These are phyloP conservation scores for Trichothecium roseum DNA, from an alignment of 2,329 filamentous ascomycete species.

Conservation along the genomic window DNA sequence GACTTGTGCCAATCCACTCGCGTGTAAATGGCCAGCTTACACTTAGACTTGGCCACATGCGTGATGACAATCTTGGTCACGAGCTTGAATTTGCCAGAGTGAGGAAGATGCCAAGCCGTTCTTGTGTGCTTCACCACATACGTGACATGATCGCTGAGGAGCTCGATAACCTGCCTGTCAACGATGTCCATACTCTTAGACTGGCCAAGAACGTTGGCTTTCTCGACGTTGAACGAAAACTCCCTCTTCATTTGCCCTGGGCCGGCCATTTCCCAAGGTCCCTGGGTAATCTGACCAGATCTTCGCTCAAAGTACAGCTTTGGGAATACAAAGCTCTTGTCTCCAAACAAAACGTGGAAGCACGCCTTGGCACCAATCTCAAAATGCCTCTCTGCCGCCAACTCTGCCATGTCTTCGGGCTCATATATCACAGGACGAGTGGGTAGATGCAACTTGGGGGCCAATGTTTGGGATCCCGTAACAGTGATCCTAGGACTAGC, in stretches of 20 bases:
- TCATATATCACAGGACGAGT: slow-evolving; percentile 72
- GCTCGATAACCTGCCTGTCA: slow-evolving; percentile 80
- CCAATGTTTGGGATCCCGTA: slow-evolving; percentile 18
- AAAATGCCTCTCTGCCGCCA: slow-evolving; percentile 71
- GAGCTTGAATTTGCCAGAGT: slow-evolving; percentile 67
- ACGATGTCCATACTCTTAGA: slow-evolving; percentile 52
- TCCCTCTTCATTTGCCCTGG: slow-evolving; percentile 59
- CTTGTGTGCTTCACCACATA: slow-evolving; percentile 55
- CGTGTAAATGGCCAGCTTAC: slow-evolving; percentile 80
- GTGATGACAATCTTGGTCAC: slow-evolving; percentile 91
- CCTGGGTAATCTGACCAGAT: slow-evolving; percentile 72
- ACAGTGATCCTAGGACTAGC: no score
- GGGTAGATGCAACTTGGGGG: slow-evolving; percentile 72
- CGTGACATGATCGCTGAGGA: slow-evolving; percentile 64
- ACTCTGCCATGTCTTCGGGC: slow-evolving; percentile 68
- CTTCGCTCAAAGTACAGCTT: slow-evolving; percentile 77
- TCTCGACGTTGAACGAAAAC: slow-evolving; percentile 70
- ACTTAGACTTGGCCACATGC: slow-evolving; percentile 82
- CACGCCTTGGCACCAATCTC: slow-evolving; percentile 88
- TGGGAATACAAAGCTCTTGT: slow-evolving; percentile 91
- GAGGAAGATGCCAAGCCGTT: slow-evolving; percentile 75
- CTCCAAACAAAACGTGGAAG: slow-evolving; percentile 93
- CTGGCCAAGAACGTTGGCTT: slow-evolving; percentile 54
- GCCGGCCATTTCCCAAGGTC: slow-evolving; percentile 69
- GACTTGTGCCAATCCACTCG: slow-evolving; percentile 77